Evolutionary conservation across 2,329 filamentous ascomycete species (phyloP).

Genomic region (Talaromyces rugulosus): DNA sequence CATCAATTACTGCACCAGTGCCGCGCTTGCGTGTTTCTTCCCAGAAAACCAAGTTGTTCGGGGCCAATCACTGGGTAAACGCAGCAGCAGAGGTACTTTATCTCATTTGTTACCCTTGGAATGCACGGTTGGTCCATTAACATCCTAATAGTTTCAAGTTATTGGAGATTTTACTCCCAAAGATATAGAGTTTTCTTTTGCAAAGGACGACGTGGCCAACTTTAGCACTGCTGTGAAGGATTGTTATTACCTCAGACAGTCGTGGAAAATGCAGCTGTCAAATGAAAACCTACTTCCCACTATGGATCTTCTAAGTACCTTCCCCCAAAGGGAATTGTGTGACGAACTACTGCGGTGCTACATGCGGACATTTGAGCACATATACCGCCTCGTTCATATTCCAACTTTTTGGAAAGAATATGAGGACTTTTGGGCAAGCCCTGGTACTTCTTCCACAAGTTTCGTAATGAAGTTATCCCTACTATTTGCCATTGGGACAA

Average conservation of each 20-base stretch:
- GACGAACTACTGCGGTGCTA: conserved; percentile 31
- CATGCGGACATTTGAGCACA: conserved; percentile 35
- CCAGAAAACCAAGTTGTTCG: conserved; percentile 5
- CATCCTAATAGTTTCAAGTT: conserved; percentile 4
- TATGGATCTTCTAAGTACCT: conserved; percentile 1
- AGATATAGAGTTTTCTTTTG: neutral
- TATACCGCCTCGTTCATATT: conserved; percentile 36
- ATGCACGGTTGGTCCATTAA: neutral
- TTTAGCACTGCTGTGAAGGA: neutral
- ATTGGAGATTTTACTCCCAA: conserved; percentile 5
- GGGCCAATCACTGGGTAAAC: conserved; percentile 7
- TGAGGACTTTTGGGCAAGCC: conserved; percentile 31
- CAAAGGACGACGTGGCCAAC: neutral
- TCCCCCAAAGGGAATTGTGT: conserved; percentile 1
- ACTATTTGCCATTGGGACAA: conserved; percentile 28
- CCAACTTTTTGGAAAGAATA: conserved; percentile 37
- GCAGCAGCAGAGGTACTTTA: conserved; percentile 1
- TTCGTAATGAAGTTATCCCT: conserved; percentile 28
- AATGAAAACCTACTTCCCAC: conserved; percentile 8
- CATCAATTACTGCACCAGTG: neutral
- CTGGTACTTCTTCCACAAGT: conserved; percentile 12
- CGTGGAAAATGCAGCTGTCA: neutral
- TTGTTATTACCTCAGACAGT: neutral
- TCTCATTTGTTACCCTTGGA: neutral
- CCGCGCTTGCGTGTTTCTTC: neutral